phyloP scores from a whole-genome alignment of 805 yeast genomes.

The Cyberlindnera galapagoensis region DNA sequence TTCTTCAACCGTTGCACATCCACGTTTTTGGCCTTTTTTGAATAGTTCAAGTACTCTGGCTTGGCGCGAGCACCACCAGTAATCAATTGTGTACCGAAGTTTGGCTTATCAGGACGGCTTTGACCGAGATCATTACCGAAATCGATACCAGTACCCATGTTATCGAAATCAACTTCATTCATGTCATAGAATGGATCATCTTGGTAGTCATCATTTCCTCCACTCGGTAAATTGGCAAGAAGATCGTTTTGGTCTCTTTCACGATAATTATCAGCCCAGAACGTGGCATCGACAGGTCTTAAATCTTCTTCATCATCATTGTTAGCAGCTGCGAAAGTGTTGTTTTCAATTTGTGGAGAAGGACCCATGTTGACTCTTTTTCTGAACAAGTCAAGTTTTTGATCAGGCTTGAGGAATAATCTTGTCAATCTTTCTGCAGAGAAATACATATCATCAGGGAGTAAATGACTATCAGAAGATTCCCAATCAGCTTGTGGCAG shows the following conservation, averaged over 20 bases:
- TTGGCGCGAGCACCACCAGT: constrained; percentile 26
- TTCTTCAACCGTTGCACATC: constrained; percentile 69
- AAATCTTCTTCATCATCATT: constrained; percentile 17
- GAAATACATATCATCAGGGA: constrained; percentile 73
- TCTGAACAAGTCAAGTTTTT: constrained; percentile 31
- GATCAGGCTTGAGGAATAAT: constrained; percentile 62
- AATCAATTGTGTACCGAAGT: constrained; percentile 24
- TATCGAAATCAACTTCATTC: constrained; percentile 1
- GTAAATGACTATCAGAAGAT: constrained; percentile 37
- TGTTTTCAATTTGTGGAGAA: background rate
- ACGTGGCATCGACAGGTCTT: constrained; percentile 54
- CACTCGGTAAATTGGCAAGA: constrained; percentile 15
- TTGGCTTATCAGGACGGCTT: constrained; percentile 12
- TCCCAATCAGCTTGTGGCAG: constrained; percentile 36
- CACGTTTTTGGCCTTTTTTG: constrained; percentile 71
- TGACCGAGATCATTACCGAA: constrained; percentile 6
- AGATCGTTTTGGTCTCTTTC: constrained; percentile 27
- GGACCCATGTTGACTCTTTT: constrained; percentile 6
- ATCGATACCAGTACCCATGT: constrained; percentile 3
- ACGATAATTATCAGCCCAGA: constrained; percentile 64
- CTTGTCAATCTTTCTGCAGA: constrained; percentile 61
- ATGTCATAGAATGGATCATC: constrained; percentile 23
- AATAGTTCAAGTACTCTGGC: constrained; percentile 47
- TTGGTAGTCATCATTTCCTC: constrained; percentile 26
- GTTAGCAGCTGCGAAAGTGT: no score